A percentile compares a stretch with the other conserved stretches of the same genome.
phyloP scores from a whole-genome alignment of 2,329 filamentous ascomycete species.

The Endoconidiophora laricicola region DNA sequence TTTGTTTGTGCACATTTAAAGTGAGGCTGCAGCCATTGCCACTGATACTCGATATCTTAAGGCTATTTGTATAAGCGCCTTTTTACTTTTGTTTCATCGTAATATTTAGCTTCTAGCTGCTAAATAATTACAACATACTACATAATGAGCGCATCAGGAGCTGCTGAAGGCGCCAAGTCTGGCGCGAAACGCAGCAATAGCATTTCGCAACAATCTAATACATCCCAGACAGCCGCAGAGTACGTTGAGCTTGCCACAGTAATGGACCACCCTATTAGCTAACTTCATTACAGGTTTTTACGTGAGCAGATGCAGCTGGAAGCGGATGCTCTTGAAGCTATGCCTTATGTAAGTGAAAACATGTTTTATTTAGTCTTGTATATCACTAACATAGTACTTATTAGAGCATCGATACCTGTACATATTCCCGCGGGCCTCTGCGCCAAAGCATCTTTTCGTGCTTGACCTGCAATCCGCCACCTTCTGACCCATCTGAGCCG shows the following conservation, averaged over 20 bases:
- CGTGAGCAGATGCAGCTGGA: slow-evolving; percentile 79
- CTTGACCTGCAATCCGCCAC: slow-evolving; percentile 78
- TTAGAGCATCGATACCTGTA: slow-evolving; percentile 90
- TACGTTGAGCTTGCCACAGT: slow-evolving; percentile 21
- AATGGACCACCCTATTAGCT: not conserved
- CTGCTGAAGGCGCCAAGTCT: slow-evolving; percentile 5
- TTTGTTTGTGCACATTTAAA: too few relatives aligned
- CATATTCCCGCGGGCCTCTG: slow-evolving; percentile 71
- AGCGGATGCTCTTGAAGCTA: slow-evolving; percentile 81
- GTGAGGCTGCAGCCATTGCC: too few relatives aligned
- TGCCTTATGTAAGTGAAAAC: slow-evolving; percentile 63
- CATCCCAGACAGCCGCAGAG: slow-evolving; percentile 60
- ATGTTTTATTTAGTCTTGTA: not conserved
- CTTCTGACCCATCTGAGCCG: slow-evolving; percentile 35
- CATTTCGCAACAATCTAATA: slow-evolving; percentile 41
- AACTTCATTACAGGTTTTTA: slow-evolving; percentile 49
- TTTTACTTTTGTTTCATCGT: not conserved
- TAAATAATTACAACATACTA: not conserved
- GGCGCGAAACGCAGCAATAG: slow-evolving; percentile 33
- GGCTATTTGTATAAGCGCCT: too few relatives aligned
- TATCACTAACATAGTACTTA: not conserved
- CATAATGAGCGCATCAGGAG: slow-evolving; percentile 1
- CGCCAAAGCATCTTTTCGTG: slow-evolving; percentile 86
- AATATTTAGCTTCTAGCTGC: not conserved
- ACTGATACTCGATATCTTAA: too few relatives aligned